Evolutionary conservation across 2,329 filamentous ascomycete genomes (phyloP).

Genomic region (Chaetomiaceae sp.): DNA sequence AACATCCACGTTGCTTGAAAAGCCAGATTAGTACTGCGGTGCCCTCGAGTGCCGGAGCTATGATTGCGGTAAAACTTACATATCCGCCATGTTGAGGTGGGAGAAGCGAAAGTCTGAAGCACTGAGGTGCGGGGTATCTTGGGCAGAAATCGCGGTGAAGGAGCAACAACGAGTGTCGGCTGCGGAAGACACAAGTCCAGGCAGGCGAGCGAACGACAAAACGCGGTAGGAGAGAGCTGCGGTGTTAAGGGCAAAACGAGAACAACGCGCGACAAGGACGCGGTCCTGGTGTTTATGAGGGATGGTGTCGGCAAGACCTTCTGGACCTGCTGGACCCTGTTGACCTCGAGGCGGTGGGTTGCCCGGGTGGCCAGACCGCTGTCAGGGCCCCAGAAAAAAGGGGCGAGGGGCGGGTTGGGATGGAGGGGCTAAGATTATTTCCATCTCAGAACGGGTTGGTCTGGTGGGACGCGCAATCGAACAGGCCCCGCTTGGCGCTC

Average conservation of each 20-base stretch:
- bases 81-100: constrained; percentile 27
- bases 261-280: neutral
- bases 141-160: constrained; percentile 1
- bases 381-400: constrained; percentile 15
- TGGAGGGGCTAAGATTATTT: constrained; percentile 24
- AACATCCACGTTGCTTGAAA: constrained; percentile 78
- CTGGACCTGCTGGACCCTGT: constrained; percentile 4
- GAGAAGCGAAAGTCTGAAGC: neutral
- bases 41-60: neutral
- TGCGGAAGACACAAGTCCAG: neutral
- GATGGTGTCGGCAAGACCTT: constrained; percentile 10
- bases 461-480: constrained; percentile 15
- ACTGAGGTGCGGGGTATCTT: neutral
- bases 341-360: constrained; percentile 10
- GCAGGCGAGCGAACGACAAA: neutral
- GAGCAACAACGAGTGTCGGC: neutral
- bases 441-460: constrained; percentile 11
- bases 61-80: constrained; percentile 18
- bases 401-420: constrained; percentile 14
- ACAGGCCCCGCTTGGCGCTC: neutral
- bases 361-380: constrained; percentile 15
- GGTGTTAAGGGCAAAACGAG: neutral
- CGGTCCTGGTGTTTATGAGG: constrained; percentile 4
- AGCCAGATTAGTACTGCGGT: constrained; percentile 14
- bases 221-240: neutral